Percentiles rank a stretch among this genome's conserved stretches.
These are phyloP conservation scores for Aspergillus transmontanensis DNA, from an alignment of 2,329 filamentous ascomycete genomes.

Conservation along the genomic window DNA sequence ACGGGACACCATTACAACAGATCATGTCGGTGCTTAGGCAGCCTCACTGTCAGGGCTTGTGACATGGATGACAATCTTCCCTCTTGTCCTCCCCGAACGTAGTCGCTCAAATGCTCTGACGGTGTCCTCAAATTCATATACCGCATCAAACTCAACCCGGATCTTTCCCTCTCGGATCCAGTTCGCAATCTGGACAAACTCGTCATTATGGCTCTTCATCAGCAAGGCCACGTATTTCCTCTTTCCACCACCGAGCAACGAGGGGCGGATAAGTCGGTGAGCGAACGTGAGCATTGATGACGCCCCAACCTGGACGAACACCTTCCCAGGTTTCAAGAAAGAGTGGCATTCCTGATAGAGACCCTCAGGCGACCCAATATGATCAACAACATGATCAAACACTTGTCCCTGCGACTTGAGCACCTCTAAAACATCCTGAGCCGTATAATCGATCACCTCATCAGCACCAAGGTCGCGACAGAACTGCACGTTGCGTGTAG, in stretches of 20 bases:
- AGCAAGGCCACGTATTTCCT: conserved; percentile 38
- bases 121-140: conserved; percentile 59
- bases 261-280: conserved; percentile 46
- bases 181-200: conserved; percentile 53
- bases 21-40: neutral
- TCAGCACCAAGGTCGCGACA: conserved; percentile 64
- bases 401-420: conserved; percentile 52
- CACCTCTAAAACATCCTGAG: conserved; percentile 48
- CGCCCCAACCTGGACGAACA: conserved; percentile 57
- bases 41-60: neutral
- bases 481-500: conserved; percentile 58
- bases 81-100: conserved; percentile 57
- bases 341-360: conserved; percentile 57
- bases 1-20: neutral
- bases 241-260: conserved; percentile 54
- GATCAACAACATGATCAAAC: conserved; percentile 61
- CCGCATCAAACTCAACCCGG: conserved; percentile 57
- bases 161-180: conserved; percentile 54
- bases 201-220: conserved; percentile 42
- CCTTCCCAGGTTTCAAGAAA: conserved; percentile 53
- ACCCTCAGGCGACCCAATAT: conserved; percentile 53
- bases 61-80: conserved; percentile 60
- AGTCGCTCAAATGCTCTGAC: conserved; percentile 61
- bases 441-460: conserved; percentile 63
- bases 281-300: conserved; percentile 34